A percentile compares a stretch with the other conserved stretches of the same genome.
Evolutionary conservation across 257 asterid species (phyloP).

Genomic region (Ophiorrhiza pumila): DNA sequence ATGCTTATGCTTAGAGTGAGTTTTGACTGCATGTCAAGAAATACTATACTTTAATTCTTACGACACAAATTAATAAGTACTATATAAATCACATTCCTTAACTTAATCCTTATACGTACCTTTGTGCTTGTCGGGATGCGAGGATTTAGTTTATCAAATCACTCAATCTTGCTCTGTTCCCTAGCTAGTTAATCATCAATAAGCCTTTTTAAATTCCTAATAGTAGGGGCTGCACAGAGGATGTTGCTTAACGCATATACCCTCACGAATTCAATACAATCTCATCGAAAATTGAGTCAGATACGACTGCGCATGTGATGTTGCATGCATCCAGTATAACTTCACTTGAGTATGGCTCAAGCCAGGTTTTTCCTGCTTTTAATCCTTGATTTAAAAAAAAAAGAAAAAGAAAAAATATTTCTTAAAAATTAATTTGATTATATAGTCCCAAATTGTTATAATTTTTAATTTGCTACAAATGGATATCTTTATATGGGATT

Average conservation of each 20-base stretch:
- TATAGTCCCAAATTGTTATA: no score
- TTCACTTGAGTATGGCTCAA: slow-evolving; percentile 32
- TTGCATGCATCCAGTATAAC: slow-evolving; percentile 9
- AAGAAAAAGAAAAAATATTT: no score
- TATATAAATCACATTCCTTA: slow-evolving; percentile 9
- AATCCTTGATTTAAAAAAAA: background rate
- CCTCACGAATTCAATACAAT: background rate
- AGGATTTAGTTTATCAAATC: background rate
- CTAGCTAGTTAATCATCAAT: slow-evolving; percentile 5
- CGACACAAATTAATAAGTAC: slow-evolving; percentile 26
- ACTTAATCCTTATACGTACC: slow-evolving; percentile 21
- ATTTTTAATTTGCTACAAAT: background rate
- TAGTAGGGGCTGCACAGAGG: slow-evolving; percentile 40
- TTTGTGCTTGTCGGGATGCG: slow-evolving; percentile 29
- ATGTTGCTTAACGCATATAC: slow-evolving; percentile 88
- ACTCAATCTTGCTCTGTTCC: slow-evolving; percentile 11
- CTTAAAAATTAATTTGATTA: no score
- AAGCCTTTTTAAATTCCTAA: background rate
- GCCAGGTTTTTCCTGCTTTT: slow-evolving; percentile 11
- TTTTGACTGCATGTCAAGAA: slow-evolving; percentile 25
- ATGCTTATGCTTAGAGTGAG: slow-evolving; percentile 1
- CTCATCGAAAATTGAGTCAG: slow-evolving; percentile 45
- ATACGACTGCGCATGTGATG: slow-evolving; percentile 53
- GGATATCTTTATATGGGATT: background rate
- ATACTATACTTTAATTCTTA: slow-evolving; percentile 20